phyloP scores from a whole-genome alignment of 2,329 filamentous ascomycete genomes.

The Septoria linicola region DNA sequence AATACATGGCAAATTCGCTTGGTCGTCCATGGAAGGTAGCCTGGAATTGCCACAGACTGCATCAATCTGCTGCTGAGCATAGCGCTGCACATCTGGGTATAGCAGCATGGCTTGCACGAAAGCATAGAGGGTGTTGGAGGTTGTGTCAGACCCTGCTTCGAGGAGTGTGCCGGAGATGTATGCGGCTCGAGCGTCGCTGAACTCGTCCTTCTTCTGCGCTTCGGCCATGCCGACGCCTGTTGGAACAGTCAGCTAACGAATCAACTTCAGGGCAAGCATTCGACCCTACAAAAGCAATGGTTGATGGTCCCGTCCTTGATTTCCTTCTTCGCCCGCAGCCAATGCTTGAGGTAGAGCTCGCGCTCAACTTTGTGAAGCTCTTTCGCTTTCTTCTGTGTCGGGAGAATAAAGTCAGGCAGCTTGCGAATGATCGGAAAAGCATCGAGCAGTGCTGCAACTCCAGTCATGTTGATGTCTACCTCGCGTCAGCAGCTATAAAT shows the following conservation, averaged over 20 bases:
- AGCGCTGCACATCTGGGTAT: conserved; percentile 23
- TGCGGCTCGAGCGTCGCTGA: conserved; percentile 29
- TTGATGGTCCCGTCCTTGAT: conserved; percentile 25
- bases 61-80: conserved; percentile 29
- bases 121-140: conserved; percentile 36
- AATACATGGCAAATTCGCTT: conserved; percentile 23
- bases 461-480: conserved; percentile 42
- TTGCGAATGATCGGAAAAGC: conserved; percentile 47
- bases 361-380: conserved; percentile 27
- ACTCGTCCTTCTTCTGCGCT: conserved; percentile 28
- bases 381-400: conserved; percentile 25
- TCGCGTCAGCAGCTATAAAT: background rate
- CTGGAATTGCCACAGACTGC: conserved; percentile 21
- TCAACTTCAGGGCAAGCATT: no score
- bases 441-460: conserved; percentile 48
- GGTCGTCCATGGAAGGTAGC: conserved; percentile 25
- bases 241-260: background rate
- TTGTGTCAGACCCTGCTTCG: conserved; percentile 46
- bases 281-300: conserved; percentile 26
- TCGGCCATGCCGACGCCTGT: conserved; percentile 26
- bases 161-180: conserved; percentile 40
- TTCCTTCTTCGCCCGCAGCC: conserved; percentile 26
- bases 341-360: conserved; percentile 27
- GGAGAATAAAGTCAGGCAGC: conserved; percentile 44
- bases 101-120: conserved; percentile 38